A percentile compares a stretch with the other conserved stretches of the same genome.
phyloP scores from a whole-genome alignment of 78 protist species.

The Speleostelium caveatum region DNA sequence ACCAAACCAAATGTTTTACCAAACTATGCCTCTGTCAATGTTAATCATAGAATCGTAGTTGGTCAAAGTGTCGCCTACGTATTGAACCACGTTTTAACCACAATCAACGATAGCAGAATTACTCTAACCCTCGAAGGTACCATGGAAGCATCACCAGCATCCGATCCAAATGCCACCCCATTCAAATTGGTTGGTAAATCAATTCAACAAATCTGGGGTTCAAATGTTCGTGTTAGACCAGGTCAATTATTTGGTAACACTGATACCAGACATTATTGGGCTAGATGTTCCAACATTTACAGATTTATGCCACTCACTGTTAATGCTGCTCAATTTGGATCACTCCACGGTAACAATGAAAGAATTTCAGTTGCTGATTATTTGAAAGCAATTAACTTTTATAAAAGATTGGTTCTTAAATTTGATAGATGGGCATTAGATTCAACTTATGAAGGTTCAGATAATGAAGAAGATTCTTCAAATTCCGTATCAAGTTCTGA shows the following conservation, averaged over 20 bases:
- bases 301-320: constrained; percentile 18
- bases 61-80: constrained; percentile 17
- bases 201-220: constrained; percentile 1
- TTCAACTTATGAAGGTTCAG: too few relatives aligned
- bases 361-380: constrained; percentile 4
- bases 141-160: constrained; percentile 47
- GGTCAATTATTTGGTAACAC: constrained; percentile 50
- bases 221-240: neutral
- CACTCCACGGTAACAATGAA: constrained; percentile 59
- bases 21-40: constrained; percentile 14
- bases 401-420: constrained; percentile 18
- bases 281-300: constrained; percentile 19
- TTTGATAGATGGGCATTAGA: too few relatives aligned
- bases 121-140: constrained; percentile 9
- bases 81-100: neutral
- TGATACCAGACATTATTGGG: constrained; percentile 62
- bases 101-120: constrained; percentile 42
- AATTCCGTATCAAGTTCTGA: too few relatives aligned
- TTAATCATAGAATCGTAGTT: constrained; percentile 45
- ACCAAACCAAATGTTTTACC: constrained; percentile 38
- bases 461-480: too few relatives aligned
- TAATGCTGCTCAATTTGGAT: neutral
- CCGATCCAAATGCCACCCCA: neutral
- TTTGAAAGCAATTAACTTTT: constrained; percentile 32
- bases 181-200: neutral